Base-by-base conservation (phyloP, 2,329 filamentous ascomycete genomes). In the Clathrospora elynae region DNA sequence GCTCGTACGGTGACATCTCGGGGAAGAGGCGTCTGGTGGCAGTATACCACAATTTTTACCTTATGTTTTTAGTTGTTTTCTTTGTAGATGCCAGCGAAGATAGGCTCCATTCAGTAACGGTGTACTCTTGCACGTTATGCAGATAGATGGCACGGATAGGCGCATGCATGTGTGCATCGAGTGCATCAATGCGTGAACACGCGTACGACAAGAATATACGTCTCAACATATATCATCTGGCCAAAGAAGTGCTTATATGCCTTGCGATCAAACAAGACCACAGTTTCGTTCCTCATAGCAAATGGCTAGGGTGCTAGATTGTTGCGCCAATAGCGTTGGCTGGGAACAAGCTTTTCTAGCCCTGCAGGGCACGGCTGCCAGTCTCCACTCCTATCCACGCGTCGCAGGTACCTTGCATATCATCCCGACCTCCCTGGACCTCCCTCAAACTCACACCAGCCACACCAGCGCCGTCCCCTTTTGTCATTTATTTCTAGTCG, bases 21-120 rank as follows among this genome's bases (percentile, higher is more conserved):
- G 41, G 37, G 30, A 49, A 37, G 49, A 39, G 51, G 57, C 53
- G 55, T 59, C 38, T 26, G 46, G 45, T 54, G 57, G 49, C 46
- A 64, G 49, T 60, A 66, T 66, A 67, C 61, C 63, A 67, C 55
- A 51, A 38, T 46, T 57, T 56, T 50, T 47, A 35, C 45, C 46
- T 46, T 45, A 22, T 30, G 44, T 51, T 45, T 51, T 37, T 50
- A 35, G 36, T 49, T 46, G 42, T 11, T 39, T 43, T 34, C 32
- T 46, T 33, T 47, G 12, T 20, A 22, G 30, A 17, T 28, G 16
- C 8, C 32, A 26, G 37, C 24, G 35, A 33, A 13, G 13, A 19
- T 22, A 16, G 12, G 38, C 16, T 16, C 24, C 35, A 22, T 42
- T 17, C 26, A 32, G 36, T 34, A 13, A n/a, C 29, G 18, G 38